Evolutionary conservation across 257 asterid genomes (phyloP).

Genomic region (Osmanthus fragrans): DNA sequence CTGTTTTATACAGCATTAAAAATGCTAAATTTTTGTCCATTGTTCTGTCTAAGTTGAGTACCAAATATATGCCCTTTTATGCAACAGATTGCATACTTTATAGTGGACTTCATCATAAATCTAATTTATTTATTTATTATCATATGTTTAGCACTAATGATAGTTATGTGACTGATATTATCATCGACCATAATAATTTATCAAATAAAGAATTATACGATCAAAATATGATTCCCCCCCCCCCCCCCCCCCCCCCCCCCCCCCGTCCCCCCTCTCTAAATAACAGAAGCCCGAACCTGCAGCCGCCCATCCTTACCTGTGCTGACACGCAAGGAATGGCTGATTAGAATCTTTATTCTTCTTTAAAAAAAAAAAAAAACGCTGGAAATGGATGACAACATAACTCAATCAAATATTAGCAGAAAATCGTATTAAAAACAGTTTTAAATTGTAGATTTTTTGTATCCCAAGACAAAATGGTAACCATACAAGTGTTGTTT

Average conservation of each 20-base stretch:
- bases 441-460: not conserved
- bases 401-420: not conserved
- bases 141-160: not conserved
- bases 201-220: not conserved
- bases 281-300: not conserved
- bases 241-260: no score
- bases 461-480: not conserved
- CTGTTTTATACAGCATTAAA: not conserved
- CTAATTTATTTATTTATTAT: not conserved
- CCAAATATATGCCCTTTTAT: not conserved
- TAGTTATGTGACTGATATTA: not conserved
- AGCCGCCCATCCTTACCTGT: not conserved
- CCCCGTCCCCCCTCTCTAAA: no score
- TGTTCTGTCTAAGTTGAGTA: not conserved
- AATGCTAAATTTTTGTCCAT: not conserved
- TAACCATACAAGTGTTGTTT: not conserved
- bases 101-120: not conserved
- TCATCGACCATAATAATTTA: no score
- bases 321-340: not conserved
- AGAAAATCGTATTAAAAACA: no score
- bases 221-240: no score
- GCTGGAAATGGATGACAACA: not conserved
- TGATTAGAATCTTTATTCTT: not conserved
- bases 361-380: no score
- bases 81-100: not conserved